Evolutionary conservation across 331 rosid species (phyloP), one percentile per base, ranked within the genome.

Genomic region (Quercus tomentella): DNA sequence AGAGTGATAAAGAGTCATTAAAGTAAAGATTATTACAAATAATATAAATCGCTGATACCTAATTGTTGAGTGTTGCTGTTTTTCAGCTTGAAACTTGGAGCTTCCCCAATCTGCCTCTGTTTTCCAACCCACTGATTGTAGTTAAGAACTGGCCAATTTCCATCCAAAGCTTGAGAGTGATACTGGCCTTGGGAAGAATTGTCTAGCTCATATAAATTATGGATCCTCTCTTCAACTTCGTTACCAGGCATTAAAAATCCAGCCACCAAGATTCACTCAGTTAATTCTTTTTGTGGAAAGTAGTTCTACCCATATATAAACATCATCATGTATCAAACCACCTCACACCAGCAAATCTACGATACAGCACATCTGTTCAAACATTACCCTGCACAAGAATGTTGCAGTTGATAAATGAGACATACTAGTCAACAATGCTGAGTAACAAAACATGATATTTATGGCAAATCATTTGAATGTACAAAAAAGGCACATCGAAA

Each of bases 161-260:
- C 70, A 76, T 82, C 79, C 23, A 72, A 73, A 60, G 68, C 83
- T 74, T 74, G 83, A 81, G 84, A 70, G 72, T 71, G 87, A 66
- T 61, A 79, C 77, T 79, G 72, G 45, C 51, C 55, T 75, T 63
- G 76, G 45, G 79, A 70, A 75, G 43, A 80, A 49, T 82, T 84
- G 23, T 85, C 79, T 74, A 57, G 78, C 76, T 79, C 74, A 51
- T 79, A 82, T 12, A 85, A 54, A 12, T 74, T 56, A n/a, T 72
- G 82, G 84, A 79, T 82, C 85, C 86, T 84, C 71, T 80, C 87
- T 77, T 74, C 88, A 62, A 82, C 79, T 85, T 87, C 80, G 82
- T 78, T 79, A 82, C 78, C 89, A 85, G 85, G 88, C 84, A 83
- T 85, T 80, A 85, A 87, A 79, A 66, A 51, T 61, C 70, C 78